Base-by-base conservation (phyloP, 768 basidiomycete species). In the Trametes meyenii region DNA sequence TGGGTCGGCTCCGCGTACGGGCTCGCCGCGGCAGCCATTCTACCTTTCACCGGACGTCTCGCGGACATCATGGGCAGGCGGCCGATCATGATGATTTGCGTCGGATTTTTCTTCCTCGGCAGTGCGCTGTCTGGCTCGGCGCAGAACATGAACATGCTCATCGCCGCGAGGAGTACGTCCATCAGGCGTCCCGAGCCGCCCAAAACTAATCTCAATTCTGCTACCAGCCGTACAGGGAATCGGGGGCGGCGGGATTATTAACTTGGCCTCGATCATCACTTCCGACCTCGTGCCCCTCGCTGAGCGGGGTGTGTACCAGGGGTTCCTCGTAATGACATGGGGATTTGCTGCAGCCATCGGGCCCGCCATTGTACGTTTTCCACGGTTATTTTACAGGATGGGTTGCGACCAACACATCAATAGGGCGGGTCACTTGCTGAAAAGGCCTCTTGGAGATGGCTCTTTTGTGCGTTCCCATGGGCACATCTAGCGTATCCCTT, bases 61-160 rank as follows among this genome's bases (percentile, higher is more conserved):
- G 50, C 57, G 36, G 59, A 70, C 63, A 24, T 59, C 1, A 75
- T 79, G 53, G 78, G 78, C 0, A 67, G 78, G 6, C 64, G 68
- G 17, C 73, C 74, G 4, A 64, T 73, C 45, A 64, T 78, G 52
- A 55, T 77, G n/a, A 60, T 60, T 0, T 66, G 69, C 12, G 61
- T 78, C 13, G 46, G 65, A 0, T 63, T 75, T 36, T 79, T 79
- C 58, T 74, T 77, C 2, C 23, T 79, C 29, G 80, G 81, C 0
- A 75, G 74, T 21, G 79, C 77, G 0, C 38, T 81, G 3, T 71
- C 70, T 11, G 81, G 78, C 0, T 69, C 76, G 0, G 76, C 79
- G 0, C 68, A 75, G 46, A 76, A 55, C 52, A 79, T 81, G 76
- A 58, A 62, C 4, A 74, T 74, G 76, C 62, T 79, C 5, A 79